Evolutionary conservation across 768 basidiomycete species (phyloP), one percentile per base, ranked within the genome.

Genomic region (Pholiota microspora): DNA sequence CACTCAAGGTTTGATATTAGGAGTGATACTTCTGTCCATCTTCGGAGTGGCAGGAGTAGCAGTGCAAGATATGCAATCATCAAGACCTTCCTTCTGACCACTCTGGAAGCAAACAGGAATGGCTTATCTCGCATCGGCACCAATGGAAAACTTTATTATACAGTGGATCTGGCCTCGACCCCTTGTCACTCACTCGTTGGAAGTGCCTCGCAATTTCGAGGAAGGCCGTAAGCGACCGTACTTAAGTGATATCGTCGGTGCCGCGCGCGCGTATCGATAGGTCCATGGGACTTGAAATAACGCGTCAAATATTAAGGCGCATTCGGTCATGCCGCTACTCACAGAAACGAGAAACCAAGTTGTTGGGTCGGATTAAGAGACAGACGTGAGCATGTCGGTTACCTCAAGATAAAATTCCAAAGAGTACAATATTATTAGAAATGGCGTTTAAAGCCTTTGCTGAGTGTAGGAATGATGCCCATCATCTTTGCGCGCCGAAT

Each of bases 401-500:
- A n/a, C n/a, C 40, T 16, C 6, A 42, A 23, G 18, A 38, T 7
- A 42, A 42, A n/a, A 18, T 10, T 18, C 40, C 7, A 42, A 21
- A 10, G 21, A 21, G 21, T 21, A 23, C 40, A 42, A 21, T 42
- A 40, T 21, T 42, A 42, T 27, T 35, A 54, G 29, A 24, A 21
- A 28, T 28, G 40, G 27, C 35, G 44, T 21, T 16, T 36, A 32
- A 45, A 46, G 34, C 32, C 35, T 62, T 60, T 73, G 64, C 77
- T 77, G 60, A 78, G 74, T 15, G 74, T 60, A 7, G 92, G 89
- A 50, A 96, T 82, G 53, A 92, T 66, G 35, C 95, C 95, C 90
- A 96, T 94, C 79, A 87, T 86, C 72, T 88, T 91, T 55, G 95
- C 89, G 55, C 95, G 76, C 42, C 89, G 84, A 54, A 97, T 87